These are phyloP conservation scores for Leucogyrophana mollusca DNA, from an alignment of 768 basidiomycete genomes.

Conservation along the genomic window DNA sequence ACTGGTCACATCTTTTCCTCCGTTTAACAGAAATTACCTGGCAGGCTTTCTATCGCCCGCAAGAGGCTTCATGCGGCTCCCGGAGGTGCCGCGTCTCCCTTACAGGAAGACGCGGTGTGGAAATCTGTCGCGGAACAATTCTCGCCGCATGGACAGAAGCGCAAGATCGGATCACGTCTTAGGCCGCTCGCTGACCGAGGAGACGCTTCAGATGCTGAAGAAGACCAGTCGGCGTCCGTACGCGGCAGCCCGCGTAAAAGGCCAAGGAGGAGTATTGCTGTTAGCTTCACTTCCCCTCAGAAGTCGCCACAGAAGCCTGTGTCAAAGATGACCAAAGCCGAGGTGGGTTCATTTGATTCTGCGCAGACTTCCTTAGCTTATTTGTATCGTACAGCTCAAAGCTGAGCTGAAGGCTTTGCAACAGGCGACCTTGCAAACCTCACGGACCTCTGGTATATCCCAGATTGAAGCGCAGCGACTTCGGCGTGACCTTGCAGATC, in stretches of 20 bases:
- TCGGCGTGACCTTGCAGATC: slow-evolving; percentile 21
- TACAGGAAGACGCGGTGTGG: slow-evolving; percentile 37
- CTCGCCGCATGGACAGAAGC: slow-evolving; percentile 16
- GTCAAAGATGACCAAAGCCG: slow-evolving; percentile 38
- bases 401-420: slow-evolving; percentile 25
- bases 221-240: slow-evolving; percentile 8
- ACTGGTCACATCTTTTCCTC: neutral
- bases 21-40: neutral
- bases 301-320: slow-evolving; percentile 22
- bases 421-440: slow-evolving; percentile 19
- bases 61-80: slow-evolving; percentile 23
- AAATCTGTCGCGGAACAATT: slow-evolving; percentile 33
- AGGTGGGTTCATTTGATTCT: slow-evolving; percentile 28
- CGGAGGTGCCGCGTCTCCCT: slow-evolving; percentile 22
- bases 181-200: neutral
- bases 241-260: slow-evolving; percentile 10
- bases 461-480: slow-evolving; percentile 28
- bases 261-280: slow-evolving; percentile 5
- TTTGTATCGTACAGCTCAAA: slow-evolving; percentile 32
- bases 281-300: slow-evolving; percentile 2
- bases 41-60: slow-evolving; percentile 33
- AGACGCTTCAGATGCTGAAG: slow-evolving; percentile 4
- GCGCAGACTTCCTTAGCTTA: neutral
- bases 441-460: slow-evolving; percentile 31
- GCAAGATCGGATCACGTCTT: slow-evolving; percentile 3